Evolutionary conservation across 2,329 filamentous ascomycete genomes (phyloP), one percentile per base, ranked within the genome.

Genomic region (Apiospora aurea): DNA sequence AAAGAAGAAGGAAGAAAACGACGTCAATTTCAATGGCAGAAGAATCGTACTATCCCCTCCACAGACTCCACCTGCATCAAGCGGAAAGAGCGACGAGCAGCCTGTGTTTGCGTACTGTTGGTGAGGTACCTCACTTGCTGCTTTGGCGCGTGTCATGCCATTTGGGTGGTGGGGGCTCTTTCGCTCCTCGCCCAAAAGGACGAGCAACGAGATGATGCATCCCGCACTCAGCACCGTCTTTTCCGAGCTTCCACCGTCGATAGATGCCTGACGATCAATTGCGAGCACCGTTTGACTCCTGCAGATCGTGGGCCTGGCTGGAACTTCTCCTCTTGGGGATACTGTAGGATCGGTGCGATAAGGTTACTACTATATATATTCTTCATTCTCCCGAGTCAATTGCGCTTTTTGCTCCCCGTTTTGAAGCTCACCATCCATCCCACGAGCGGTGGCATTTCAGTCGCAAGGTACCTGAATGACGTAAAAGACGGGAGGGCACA

Each of bases 91-190:
- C 51, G 51, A 57, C 26, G 53, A 61, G 29, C 53, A 57, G 16
- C 53, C 53, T 26, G 53, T 38, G 34, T 29, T 7, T 61, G 53
- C 53, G 53, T 61, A 61, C 29, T 61, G 53, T 29, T 29, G 26
- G 26, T 29, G 26, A 29, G 26, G 26, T 29, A 29, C 26, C 26
- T 29, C 26, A 61, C 29, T 61, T 34, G 57, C 57, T 41, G 34
- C 57, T 64, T 64, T 24, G 11, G 57, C 21, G 29, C 21, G 57
- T 64, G 57, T 64, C 57, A 64, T 64, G 57, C 57, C 57, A 64
- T 64, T 64, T 64, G n/a, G 26, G n/a, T 41, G n/a, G 57, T 29
- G 41, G 57, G 57, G 57, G 57, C 57, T 18, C 57, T 24, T 24
- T 41, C 57, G 57, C 34, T 64, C 57, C 21, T 64, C 57, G 57